These are phyloP conservation scores for Verticillium alfalfae DNA, from an alignment of 2,329 filamentous ascomycete species.

Conservation along the genomic window DNA sequence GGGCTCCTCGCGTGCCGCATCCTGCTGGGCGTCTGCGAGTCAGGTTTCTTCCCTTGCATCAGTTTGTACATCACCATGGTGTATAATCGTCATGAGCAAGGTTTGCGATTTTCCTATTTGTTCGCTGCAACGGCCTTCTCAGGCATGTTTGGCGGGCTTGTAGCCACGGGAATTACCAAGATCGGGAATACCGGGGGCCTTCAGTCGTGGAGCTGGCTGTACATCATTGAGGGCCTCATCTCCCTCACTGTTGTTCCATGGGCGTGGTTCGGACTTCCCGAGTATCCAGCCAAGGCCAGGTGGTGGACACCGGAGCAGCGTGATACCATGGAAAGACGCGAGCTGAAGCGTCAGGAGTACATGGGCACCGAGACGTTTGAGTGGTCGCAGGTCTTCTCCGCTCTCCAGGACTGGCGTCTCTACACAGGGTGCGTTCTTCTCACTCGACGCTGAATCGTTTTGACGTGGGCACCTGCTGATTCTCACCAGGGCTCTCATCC, in stretches of 20 bases:
- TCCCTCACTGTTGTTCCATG: constrained; percentile 30
- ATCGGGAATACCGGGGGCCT: constrained; percentile 39
- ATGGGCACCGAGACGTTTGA: constrained; percentile 40
- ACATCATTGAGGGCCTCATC: constrained; percentile 36
- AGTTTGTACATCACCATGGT: constrained; percentile 15
- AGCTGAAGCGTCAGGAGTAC: constrained; percentile 36
- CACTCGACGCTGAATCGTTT: not conserved
- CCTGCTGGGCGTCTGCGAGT: constrained; percentile 6
- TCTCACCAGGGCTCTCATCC: constrained; percentile 26
- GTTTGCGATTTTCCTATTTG: constrained; percentile 21
- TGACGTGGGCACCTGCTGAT: not conserved
- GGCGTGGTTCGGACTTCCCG: constrained; percentile 40
- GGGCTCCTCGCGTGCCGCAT: constrained; percentile 4
- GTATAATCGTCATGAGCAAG: constrained; percentile 5
- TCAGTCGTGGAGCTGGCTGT: constrained; percentile 45
- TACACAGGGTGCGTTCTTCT: constrained; percentile 31
- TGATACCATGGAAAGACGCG: constrained; percentile 41
- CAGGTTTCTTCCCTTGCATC: constrained; percentile 20
- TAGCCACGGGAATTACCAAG: constrained; percentile 25
- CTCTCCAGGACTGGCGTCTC: constrained; percentile 42
- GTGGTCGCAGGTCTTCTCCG: constrained; percentile 42
- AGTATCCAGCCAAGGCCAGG: constrained; percentile 36
- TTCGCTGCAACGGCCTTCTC: constrained; percentile 24
- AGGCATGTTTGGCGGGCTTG: constrained; percentile 22
- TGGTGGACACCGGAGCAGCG: constrained; percentile 42